These are phyloP conservation scores for Symbiodinium pilosum DNA, from an alignment of 73 alveolate species.

Conservation along the genomic window DNA sequence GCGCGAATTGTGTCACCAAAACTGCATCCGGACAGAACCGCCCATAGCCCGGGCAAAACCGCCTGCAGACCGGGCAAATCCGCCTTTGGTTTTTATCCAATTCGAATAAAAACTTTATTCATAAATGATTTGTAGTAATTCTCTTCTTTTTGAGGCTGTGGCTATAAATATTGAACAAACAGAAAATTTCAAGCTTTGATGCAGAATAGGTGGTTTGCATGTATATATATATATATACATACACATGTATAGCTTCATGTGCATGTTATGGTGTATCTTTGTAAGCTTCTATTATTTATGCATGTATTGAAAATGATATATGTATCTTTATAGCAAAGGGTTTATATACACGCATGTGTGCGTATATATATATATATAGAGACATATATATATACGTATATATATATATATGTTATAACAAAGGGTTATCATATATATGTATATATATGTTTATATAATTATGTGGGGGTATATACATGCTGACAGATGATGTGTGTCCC, in stretches of 20 bases:
- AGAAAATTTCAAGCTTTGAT: neutral
- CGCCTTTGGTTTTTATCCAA: neutral
- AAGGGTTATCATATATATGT: neutral
- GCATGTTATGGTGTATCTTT: neutral
- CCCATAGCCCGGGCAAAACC: neutral
- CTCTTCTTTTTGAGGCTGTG: neutral
- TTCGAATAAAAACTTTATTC: neutral
- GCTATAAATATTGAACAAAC: too few relatives aligned
- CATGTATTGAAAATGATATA: too few relatives aligned
- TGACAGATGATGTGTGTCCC: too few relatives aligned
- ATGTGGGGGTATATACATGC: too few relatives aligned
- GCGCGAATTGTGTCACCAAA: too few relatives aligned
- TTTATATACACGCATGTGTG: neutral
- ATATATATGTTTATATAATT: too few relatives aligned
- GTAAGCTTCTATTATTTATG: neutral
- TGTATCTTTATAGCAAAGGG: neutral
- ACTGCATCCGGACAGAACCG: neutral
- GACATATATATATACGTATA: too few relatives aligned
- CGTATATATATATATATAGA: too few relatives aligned
- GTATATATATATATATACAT: too few relatives aligned
- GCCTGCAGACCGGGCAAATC: slow-evolving; percentile 21
- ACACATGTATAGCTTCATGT: neutral
- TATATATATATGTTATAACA: too few relatives aligned
- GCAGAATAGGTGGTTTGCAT: neutral
- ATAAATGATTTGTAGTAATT: too few relatives aligned